Evolutionary conservation across 805 yeast genomes (phyloP).

Genomic region (Saccharomyces kudriavzevii): DNA sequence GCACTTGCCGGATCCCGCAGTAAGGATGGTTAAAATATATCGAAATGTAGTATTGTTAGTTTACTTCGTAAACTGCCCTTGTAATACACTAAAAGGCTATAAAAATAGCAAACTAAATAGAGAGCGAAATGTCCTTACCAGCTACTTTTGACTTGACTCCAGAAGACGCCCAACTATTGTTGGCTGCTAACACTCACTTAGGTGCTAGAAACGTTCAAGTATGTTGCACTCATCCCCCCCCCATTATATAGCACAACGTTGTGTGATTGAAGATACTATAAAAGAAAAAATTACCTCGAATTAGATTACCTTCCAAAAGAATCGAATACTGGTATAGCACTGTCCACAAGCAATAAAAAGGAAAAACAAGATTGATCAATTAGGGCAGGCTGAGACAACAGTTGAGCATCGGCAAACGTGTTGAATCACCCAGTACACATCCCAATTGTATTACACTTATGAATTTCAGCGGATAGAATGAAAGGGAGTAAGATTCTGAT

Average conservation of each 20-base stretch:
- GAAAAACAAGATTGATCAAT: neutral
- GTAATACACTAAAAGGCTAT: constrained; percentile 2
- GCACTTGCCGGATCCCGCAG: neutral
- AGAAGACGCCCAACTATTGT: constrained; percentile 97
- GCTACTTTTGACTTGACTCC: constrained; percentile 88
- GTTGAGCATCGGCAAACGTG: neutral
- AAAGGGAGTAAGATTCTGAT: neutral
- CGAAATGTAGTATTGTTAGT: neutral
- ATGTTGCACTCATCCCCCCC: constrained; percentile 35
- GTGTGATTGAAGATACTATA: neutral
- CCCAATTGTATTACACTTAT: neutral
- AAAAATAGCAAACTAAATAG: constrained; percentile 1
- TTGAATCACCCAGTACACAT: neutral
- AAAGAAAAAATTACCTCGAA: neutral
- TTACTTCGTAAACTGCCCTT: neutral
- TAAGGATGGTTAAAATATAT: neutral
- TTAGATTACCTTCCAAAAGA: neutral
- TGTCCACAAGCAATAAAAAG: neutral
- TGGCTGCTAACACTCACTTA: constrained; percentile 99
- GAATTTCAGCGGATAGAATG: neutral
- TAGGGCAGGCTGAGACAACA: neutral
- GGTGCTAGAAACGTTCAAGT: constrained; percentile 99
- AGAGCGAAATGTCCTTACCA: constrained; percentile 64
- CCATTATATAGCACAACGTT: neutral
- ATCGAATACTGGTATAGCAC: neutral